Percentiles rank a stretch among this genome's conserved stretches.
These are phyloP conservation scores for Boletellus sp. DNA, from an alignment of 1,284 basidiomycete genomes.

Conservation along the genomic window DNA sequence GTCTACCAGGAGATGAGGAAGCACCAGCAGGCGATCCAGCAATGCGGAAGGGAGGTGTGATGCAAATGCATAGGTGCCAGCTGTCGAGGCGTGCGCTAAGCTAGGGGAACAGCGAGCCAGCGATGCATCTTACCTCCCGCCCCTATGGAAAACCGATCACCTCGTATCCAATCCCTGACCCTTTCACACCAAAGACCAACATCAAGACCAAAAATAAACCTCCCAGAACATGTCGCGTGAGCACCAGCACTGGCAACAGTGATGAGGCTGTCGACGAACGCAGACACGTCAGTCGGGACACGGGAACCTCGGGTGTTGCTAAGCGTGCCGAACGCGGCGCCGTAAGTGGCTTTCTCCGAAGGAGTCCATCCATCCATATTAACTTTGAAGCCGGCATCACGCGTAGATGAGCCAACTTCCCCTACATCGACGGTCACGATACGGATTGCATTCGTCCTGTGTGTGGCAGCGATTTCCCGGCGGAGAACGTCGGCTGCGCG, in stretches of 20 bases:
- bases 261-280: conserved; percentile 56
- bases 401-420: conserved; percentile 17
- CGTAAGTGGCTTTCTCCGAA: conserved; percentile 67
- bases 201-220: conserved; percentile 40
- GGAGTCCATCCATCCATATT: conserved; percentile 64
- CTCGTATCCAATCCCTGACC: conserved; percentile 47
- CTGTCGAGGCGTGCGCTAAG: conserved; percentile 34
- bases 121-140: conserved; percentile 59
- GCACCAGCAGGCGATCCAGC: conserved; percentile 58
- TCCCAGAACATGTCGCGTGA: conserved; percentile 35
- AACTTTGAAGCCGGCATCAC: neutral
- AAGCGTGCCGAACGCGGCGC: conserved; percentile 56
- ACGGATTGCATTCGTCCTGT: conserved; percentile 54
- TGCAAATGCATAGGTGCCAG: conserved; percentile 61
- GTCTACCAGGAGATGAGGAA: conserved; percentile 62
- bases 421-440: conserved; percentile 56
- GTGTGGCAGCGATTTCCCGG: conserved; percentile 59
- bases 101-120: neutral
- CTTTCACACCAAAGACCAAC: conserved; percentile 41
- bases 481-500: conserved; percentile 68
- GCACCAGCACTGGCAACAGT: conserved; percentile 54
- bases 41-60: conserved; percentile 65
- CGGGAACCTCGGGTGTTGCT: conserved; percentile 43
- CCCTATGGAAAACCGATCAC: conserved; percentile 64
- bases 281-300: conserved; percentile 50